Percentiles rank a stretch among this genome's conserved stretches.
Conservation (phyloP, 1,139 yeast species). For the Geotrichum histeridarum region DNA sequence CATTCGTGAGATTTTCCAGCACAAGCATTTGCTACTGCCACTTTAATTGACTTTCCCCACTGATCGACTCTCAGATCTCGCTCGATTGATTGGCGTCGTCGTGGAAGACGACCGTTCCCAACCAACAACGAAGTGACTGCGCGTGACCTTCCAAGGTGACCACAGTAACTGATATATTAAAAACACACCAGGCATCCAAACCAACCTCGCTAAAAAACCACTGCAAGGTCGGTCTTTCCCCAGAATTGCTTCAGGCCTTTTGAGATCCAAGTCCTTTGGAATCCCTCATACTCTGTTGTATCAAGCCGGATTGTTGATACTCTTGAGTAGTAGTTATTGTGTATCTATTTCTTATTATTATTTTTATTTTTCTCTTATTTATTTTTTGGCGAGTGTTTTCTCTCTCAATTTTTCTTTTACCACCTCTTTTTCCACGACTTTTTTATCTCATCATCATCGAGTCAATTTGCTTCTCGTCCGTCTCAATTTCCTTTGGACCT, state of each 20-base stretch:
- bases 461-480: not conserved
- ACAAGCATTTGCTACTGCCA: no score
- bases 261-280: no score
- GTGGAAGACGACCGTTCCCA: not conserved
- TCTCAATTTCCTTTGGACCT: not conserved
- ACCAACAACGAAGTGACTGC: not conserved
- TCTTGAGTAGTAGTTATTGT: not conserved
- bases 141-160: constrained; percentile 4
- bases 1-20: no score
- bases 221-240: no score
- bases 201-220: not conserved
- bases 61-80: no score
- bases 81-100: not conserved
- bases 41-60: no score
- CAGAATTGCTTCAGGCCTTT: no score
- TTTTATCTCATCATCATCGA: not conserved
- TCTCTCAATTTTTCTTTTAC: not conserved
- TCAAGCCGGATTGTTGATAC: no score
- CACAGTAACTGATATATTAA: not conserved
- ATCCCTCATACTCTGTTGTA: no score
- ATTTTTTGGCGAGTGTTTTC: constrained; percentile 1
- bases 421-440: not conserved
- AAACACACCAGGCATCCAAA: not conserved
- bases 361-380: not conserved
- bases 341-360: not conserved